Base-by-base conservation (phyloP, 1,284 basidiomycete species). In the Volvariella volvacea region DNA sequence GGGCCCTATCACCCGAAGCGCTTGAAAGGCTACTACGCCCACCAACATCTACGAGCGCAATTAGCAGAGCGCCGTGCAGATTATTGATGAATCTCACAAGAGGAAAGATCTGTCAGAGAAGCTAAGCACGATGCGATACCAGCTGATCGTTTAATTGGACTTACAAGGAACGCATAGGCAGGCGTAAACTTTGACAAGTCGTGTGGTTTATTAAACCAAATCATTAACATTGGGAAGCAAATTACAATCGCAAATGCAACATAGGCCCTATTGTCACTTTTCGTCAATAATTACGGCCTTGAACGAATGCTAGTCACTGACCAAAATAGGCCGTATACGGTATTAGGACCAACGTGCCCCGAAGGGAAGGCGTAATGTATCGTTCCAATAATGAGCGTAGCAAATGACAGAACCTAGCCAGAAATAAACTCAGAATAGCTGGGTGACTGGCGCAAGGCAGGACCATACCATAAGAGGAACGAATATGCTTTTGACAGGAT, bases 181-280 rank as follows among this genome's bases (percentile, higher is more conserved):
- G 71, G 71, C 3, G 71, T 73, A 50, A 73, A 73, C 10, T 63
- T 60, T 4, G 44, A 56, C 43, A 74, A 46, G 39, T 73, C 70
- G 48, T 74, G 71, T 6, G 70, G 68, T 28, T 67, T 57, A 46
- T 71, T 72, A 56, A 70, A 73, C 71, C 71, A 74, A 22, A 73
- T 67, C 67, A 73, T 68, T 41, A 73, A 56, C 70, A 74, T 73
- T 1, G 68, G 67, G 52, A 72, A 68, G 48, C 66, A 73, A 10
- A 69, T 66, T 4, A 67, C 3, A n/a, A 68, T 28, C 2, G 70
- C 55, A 15, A 69, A 61, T 19, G 52, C 46, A 16, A 71, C 64
- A 48, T 74, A 74, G n/a, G 70, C 57, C 71, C 71, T 73, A 39
- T 10, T 22, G 21, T 8, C 33, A 39, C 34, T 8, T 43, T 20